Base-by-base conservation (phyloP, 75 land plant genomes). In the Ceratopteris richardii region DNA sequence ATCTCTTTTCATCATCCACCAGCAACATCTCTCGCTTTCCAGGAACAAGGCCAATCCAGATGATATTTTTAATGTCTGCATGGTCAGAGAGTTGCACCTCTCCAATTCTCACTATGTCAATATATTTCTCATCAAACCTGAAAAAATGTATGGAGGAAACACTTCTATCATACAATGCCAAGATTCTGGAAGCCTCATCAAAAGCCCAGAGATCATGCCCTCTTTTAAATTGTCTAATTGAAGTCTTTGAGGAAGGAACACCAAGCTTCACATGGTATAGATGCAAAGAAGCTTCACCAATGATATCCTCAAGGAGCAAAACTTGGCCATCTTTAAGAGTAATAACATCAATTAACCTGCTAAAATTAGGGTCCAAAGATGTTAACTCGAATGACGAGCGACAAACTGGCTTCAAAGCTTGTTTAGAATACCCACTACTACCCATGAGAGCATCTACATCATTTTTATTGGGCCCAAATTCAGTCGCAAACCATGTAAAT, bases 31-130 rank as follows among this genome's bases (percentile, higher is more conserved):
- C 76, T 3, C 44, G 21, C 36, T 58, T 74, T 19, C 71, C 70
- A 10, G 67, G 77, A 17, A 75, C 57, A 24, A 63, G 58, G 3
- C 58, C 24, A 66, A 75, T 68, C 77, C 73, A 68, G 0, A 60
- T 40, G n/a, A 75, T 28, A 33, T 1, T 50, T 5, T 27, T 47
- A 33, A 33, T 69, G 9, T 62, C 67, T 13, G 16, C 13, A 36
- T 41, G 69, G 11, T 57, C 23, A 1, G 50, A 12, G 13, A 74
- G 52, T 7, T 18, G 3, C 2, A 74, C 10, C 10, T 66, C 54
- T 27, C 62, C 17, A 28, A 71, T 66, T 21, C 66, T 62, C 16
- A 62, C 53, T 44, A 67, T 0, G 5, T 68, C 25, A 11, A 13
- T 25, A 51, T 55, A 68, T 17, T n/a, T 3, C 0, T 68, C 72